Evolutionary conservation across 1,139 yeast species (phyloP).

Genomic region (Blastobotrys proliferans): DNA sequence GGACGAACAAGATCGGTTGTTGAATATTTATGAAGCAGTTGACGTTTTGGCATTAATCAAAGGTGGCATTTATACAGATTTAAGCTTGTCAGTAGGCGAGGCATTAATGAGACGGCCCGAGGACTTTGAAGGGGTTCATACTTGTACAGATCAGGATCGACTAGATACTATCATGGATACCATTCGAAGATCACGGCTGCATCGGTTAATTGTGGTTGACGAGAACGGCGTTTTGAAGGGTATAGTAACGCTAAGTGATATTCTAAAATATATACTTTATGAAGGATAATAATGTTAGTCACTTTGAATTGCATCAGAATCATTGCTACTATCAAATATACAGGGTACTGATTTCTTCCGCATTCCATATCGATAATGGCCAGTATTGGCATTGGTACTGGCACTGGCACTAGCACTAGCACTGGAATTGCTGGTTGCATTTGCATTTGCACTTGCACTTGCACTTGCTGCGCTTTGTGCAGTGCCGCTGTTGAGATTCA

Average conservation of each 20-base stretch:
- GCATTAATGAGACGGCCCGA: constrained; percentile 92
- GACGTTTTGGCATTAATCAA: constrained; percentile 90
- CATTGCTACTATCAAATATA: constrained; percentile 6
- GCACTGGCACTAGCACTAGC: neutral
- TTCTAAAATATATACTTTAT: constrained; percentile 73
- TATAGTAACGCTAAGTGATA: constrained; percentile 88
- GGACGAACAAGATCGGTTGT: constrained; percentile 66
- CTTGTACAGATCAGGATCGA: constrained; percentile 85
- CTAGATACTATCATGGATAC: constrained; percentile 91
- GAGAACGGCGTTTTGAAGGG: constrained; percentile 72
- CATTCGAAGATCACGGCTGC: constrained; percentile 84
- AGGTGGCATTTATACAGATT: constrained; percentile 90
- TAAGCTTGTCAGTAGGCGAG: constrained; percentile 90
- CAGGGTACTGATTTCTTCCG: constrained; percentile 7
- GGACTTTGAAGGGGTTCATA: constrained; percentile 96
- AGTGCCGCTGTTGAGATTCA: no score
- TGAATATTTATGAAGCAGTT: constrained; percentile 94
- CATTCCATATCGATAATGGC: constrained; percentile 5
- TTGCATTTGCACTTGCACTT: no score
- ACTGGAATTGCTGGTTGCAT: neutral
- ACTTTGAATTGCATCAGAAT: constrained; percentile 4
- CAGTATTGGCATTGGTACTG: neutral
- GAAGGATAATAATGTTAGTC: constrained; percentile 41
- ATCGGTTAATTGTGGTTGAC: constrained; percentile 90
- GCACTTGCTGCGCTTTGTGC: no score